A percentile compares a stretch with the other conserved stretches of the same genome.
These are phyloP conservation scores for Setomelanomma holmii DNA, from an alignment of 2,329 filamentous ascomycete genomes.

Conservation along the genomic window DNA sequence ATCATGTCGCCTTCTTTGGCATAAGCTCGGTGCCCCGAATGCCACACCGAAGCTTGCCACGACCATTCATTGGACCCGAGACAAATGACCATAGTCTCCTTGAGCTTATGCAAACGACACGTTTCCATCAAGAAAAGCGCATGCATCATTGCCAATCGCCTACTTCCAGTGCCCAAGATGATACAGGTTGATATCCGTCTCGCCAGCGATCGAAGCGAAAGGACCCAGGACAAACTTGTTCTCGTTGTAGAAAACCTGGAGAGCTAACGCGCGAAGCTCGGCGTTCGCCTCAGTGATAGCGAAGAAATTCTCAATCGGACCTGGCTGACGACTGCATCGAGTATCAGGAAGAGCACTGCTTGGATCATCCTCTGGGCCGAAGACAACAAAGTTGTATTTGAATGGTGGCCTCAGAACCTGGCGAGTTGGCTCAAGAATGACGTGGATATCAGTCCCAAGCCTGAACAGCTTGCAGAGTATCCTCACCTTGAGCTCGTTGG, in stretches of 20 bases:
- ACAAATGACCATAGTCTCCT: neutral
- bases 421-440: neutral
- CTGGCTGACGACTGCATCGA: neutral
- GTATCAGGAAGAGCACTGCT: neutral
- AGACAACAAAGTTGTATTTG: neutral
- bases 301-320: neutral
- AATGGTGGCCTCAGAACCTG: neutral
- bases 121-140: neutral
- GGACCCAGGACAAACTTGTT: neutral
- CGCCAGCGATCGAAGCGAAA: neutral
- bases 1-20: neutral
- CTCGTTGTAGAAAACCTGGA: neutral
- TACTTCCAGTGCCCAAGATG: neutral
- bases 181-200: neutral
- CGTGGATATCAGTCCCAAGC: neutral
- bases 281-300: neutral
- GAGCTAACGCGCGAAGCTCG: neutral
- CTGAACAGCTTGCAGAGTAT: neutral
- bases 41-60: neutral
- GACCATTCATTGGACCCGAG: too few species aligned
- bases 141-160: neutral
- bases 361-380: neutral
- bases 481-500: neutral
- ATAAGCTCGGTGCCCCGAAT: neutral
- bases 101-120: neutral